A percentile compares a stretch with the other conserved stretches of the same genome.
These are phyloP conservation scores for Botrytis porri DNA, from an alignment of 2,329 filamentous ascomycete genomes.

Conservation along the genomic window DNA sequence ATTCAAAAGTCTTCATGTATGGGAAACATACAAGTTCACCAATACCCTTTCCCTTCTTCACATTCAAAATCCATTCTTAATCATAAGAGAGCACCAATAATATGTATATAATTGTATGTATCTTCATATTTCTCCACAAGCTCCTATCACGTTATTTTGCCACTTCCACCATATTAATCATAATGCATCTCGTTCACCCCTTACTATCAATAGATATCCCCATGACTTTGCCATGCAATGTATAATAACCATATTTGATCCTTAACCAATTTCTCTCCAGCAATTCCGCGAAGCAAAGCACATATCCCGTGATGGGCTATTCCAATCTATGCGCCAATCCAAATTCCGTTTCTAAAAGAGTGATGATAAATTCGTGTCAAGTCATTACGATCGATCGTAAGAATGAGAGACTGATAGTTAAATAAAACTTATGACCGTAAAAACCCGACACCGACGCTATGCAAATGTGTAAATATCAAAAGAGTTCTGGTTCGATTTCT, in stretches of 20 bases:
- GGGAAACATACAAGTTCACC: not conserved
- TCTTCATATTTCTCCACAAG: not conserved
- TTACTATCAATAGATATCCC: not conserved
- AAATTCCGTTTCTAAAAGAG: slow-evolving; percentile 15
- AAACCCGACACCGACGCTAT: slow-evolving; percentile 18
- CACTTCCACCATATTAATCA: slow-evolving; percentile 5
- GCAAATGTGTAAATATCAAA: slow-evolving; percentile 23
- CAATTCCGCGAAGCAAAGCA: slow-evolving; percentile 16
- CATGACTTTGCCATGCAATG: not conserved
- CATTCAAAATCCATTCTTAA: not conserved
- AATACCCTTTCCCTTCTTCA: not conserved
- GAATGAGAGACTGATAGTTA: slow-evolving; percentile 21
- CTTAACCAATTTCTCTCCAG: slow-evolving; percentile 2
- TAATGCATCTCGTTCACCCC: not conserved
- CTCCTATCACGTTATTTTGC: not conserved
- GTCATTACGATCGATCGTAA: slow-evolving; percentile 21
- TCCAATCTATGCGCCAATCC: slow-evolving; percentile 20
- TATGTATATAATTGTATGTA: not conserved
- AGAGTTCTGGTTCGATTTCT: not conserved
- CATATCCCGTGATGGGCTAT: slow-evolving; percentile 4
- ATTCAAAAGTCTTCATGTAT: not conserved
- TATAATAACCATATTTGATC: not conserved
- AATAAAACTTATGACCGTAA: slow-evolving; percentile 18
- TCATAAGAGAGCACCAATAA: not conserved
- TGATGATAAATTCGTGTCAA: slow-evolving; percentile 17